Evolutionary conservation across 2,329 filamentous ascomycete genomes (phyloP), one percentile per base, ranked within the genome.

Genomic region (Colletotrichum spaethianum): DNA sequence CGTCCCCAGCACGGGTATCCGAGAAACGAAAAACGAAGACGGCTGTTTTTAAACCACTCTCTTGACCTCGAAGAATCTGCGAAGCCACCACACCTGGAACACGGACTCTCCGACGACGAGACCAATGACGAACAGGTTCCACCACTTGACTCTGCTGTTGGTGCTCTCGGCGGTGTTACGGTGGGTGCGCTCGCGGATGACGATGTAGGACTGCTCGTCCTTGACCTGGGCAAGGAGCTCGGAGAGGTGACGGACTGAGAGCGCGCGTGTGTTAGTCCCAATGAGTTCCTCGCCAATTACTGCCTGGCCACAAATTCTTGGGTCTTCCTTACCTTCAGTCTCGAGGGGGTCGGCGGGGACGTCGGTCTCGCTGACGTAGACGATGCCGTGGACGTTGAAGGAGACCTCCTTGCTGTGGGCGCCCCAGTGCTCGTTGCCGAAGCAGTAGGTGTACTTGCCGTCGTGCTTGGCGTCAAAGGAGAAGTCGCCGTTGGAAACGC

Each of bases 1-100:
- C 65, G 23, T 70, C 52, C 26, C 60, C 53, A 38, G 48, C 52
- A 72, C 60, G 65, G 53, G 60, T 70, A 60, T 72, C 53, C 44
- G 59, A 53, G 44, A 53, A 64, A 70, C 60, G 40, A 52, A 57
- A 66, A 62, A 68, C 26, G 44, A 40, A 18, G 38, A 28, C 20
- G n/a, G 31, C 64, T 36, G 5, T 66, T 55, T 42, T 83, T 84
- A 92, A 76, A 92, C 89, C 63, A 92, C 89, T 62, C 90, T 86
- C 86, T 93, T 91, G 78, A 93, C 91, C 91, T 98, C 95, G 81
- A 98, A 98, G 89, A 99, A 99, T 80, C 96, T 91, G 86, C 97
- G 96, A 82, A 99, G 85, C 95, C 96, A 99, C 96, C 96, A 99
- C 76, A 99, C 96, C 87, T 99, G 96, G 88, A 99, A 99, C 76